phyloP scores from a whole-genome alignment of 805 yeast species.

The Komagataella ulmi region DNA sequence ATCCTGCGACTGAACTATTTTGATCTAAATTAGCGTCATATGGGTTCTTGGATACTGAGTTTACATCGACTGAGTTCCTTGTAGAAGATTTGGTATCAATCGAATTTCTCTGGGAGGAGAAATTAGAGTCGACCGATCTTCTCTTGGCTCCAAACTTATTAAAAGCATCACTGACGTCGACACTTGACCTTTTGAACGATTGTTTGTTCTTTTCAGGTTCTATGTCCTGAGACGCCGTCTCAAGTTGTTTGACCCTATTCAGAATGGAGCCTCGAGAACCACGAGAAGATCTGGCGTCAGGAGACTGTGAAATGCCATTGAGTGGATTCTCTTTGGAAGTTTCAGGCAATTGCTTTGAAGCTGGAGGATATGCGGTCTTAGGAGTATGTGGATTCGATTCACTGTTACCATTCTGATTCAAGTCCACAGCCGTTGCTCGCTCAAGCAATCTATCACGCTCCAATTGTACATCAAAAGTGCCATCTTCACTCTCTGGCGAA shows the following conservation, averaged over 20 bases:
- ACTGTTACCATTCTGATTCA: not conserved
- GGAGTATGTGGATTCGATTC: not conserved
- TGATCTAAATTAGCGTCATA: slow-evolving; percentile 29
- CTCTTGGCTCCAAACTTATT: slow-evolving; percentile 18
- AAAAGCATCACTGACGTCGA: slow-evolving; percentile 10
- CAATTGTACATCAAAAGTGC: not conserved
- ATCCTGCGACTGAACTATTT: slow-evolving; percentile 21
- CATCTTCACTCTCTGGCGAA: not conserved
- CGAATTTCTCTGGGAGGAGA: not conserved
- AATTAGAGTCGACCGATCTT: slow-evolving; percentile 3
- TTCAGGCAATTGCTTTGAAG: not conserved
- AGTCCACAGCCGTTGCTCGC: not conserved
- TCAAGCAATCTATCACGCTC: not conserved
- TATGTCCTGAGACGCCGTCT: not conserved
- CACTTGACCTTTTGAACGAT: not conserved
- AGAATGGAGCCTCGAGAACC: not conserved
- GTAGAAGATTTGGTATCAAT: not conserved
- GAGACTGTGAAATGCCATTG: not conserved
- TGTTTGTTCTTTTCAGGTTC: not conserved
- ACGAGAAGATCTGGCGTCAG: not conserved
- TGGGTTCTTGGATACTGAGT: slow-evolving; percentile 13
- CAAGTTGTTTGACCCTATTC: slow-evolving; percentile 4
- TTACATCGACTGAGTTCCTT: not conserved
- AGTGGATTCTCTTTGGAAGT: not conserved
- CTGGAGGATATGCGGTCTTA: not conserved